These are phyloP conservation scores for Ogataea paraovalis DNA, from an alignment of 805 yeast genomes.

Conservation along the genomic window DNA sequence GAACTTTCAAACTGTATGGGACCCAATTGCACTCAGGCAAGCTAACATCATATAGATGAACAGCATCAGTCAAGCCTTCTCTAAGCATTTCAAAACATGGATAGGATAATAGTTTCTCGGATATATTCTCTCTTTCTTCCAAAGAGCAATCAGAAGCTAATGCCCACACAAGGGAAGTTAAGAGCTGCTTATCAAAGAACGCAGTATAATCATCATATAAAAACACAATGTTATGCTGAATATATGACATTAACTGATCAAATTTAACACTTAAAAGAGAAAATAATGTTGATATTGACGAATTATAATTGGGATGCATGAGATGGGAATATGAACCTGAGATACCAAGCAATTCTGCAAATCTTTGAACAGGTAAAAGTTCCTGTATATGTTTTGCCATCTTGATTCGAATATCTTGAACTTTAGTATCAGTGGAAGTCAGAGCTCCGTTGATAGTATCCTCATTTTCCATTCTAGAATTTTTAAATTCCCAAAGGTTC, in stretches of 20 bases:
- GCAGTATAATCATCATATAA: slow-evolving; percentile 24
- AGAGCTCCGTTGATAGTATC: slow-evolving; percentile 6
- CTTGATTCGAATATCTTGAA: slow-evolving; percentile 3
- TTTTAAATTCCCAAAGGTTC: slow-evolving; percentile 12
- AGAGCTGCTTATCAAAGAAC: slow-evolving; percentile 32
- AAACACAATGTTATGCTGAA: slow-evolving; percentile 20
- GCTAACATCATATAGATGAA: slow-evolving; percentile 42
- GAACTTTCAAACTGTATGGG: slow-evolving; percentile 38
- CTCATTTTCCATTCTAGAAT: slow-evolving; percentile 7
- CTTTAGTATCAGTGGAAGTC: slow-evolving; percentile 1
- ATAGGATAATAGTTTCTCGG: slow-evolving; percentile 23
- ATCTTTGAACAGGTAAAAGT: slow-evolving; percentile 8
- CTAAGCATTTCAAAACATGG: slow-evolving; percentile 17
- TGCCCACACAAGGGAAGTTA: slow-evolving; percentile 54
- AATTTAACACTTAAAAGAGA: slow-evolving; percentile 38
- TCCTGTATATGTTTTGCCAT: slow-evolving; percentile 4
- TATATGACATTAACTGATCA: slow-evolving; percentile 22
- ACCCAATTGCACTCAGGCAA: slow-evolving; percentile 46
- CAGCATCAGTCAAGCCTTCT: slow-evolving; percentile 9
- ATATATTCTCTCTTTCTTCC: slow-evolving; percentile 37
- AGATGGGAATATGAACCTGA: slow-evolving; percentile 40
- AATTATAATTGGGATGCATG: slow-evolving; percentile 42
- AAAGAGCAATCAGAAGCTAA: slow-evolving; percentile 54
- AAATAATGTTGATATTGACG: slow-evolving; percentile 38
- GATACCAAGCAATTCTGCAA: slow-evolving; percentile 22